Conservation (phyloP, 148 eudicot species). For the Diospyros kaki region DNA sequence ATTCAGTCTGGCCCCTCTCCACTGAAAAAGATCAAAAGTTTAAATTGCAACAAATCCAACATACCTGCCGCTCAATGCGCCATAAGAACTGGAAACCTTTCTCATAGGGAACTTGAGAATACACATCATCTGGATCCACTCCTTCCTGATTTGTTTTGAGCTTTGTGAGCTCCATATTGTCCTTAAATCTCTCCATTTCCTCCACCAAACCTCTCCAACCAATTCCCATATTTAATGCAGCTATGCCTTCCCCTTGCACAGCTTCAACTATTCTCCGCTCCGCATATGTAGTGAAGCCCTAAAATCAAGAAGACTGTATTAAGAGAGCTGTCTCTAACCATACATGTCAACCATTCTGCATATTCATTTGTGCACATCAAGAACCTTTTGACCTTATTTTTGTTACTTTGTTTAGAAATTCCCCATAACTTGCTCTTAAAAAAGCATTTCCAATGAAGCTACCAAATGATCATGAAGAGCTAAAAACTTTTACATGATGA, state of each 20-base stretch:
- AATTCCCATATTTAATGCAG: conserved; percentile 80
- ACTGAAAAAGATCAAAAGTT: neutral
- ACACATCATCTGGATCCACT: conserved; percentile 93
- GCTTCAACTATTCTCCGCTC: conserved; percentile 97
- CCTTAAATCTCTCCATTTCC: conserved; percentile 92
- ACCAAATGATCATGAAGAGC: neutral
- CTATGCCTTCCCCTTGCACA: conserved; percentile 88
- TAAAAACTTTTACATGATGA: neutral
- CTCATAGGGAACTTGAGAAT: conserved; percentile 92
- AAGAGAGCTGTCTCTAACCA: neutral
- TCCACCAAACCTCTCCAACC: conserved; percentile 92
- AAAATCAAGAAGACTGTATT: conserved; percentile 9
- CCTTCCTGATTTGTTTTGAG: conserved; percentile 89
- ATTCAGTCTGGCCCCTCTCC: neutral
- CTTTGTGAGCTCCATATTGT: conserved; percentile 84
- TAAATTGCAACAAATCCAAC: conserved; percentile 2
- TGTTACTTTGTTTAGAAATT: neutral
- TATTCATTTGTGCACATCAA: neutral
- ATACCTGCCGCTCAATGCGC: conserved; percentile 92
- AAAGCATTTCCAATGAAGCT: neutral
- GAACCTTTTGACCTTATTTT: neutral
- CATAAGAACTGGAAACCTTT: conserved; percentile 98
- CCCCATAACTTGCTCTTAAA: neutral
- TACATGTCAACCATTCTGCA: neutral
- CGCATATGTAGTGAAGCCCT: conserved; percentile 98